Evolutionary conservation across 352 stramenopile genomes (phyloP), one percentile per base, ranked within the genome.

Genomic region (Halophytophthora polymorphica): DNA sequence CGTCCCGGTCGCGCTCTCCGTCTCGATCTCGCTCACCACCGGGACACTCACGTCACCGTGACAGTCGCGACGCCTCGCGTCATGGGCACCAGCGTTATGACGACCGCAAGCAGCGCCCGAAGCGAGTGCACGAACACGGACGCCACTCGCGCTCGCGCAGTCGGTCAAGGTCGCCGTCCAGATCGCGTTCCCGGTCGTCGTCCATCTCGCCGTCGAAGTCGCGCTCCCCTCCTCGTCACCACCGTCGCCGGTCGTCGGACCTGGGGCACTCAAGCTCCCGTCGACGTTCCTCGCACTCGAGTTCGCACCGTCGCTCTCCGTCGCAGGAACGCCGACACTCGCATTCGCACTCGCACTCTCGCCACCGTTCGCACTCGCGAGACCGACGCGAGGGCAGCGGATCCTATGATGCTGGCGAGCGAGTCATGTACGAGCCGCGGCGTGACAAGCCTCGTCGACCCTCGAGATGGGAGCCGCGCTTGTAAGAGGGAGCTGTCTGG

Each of bases 81-180:
- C 56, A 66, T 37, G 23, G 28, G 46, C 39, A 55, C 41, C 55
- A 44, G 15, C 51, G 45, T 42, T 57, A 38, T 37, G 51, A 53
- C 36, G 46, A 42, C 44, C 44, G 51, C 38, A 62, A 57, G 35
- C n/a, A 58, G 23, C 50, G 38, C 21, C n/a, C 41, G 14, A 64
- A 58, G 38, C 48, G 53, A 53, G 29, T 46, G 28, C 37, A 73
- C 37, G 58, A 49, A 18, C 56, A 53, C 19, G 57, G 47, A 50
- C 65, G 53, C 23, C 68, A 42, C 37, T 73, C 57, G 14, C 58
- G 61, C 21, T 71, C 67, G 18, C 48, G 62, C 34, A 73, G 53
- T 17, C 67, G 61, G 19, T 82, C 71, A 25, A 69, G 65, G 39
- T 76, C 67, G 14, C 42, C 35, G 36, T 75, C 64, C 18, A 73